A percentile compares a stretch with the other conserved stretches of the same genome.
Conservation (phyloP, 1,284 basidiomycete species). For the Athelia sp. region DNA sequence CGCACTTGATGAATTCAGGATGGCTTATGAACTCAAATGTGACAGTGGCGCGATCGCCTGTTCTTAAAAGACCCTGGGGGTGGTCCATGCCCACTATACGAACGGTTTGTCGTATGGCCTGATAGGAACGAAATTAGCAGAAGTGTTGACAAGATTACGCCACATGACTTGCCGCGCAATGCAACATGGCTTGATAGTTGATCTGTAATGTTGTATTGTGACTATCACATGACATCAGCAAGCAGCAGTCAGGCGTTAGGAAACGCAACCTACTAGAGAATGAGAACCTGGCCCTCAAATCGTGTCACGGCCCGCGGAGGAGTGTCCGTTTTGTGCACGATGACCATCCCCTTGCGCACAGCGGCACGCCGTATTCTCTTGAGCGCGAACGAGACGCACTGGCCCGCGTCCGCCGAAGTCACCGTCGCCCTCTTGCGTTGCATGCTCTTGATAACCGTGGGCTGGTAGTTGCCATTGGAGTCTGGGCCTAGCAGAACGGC, state of each 20-base stretch:
- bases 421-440: slow-evolving; percentile 93
- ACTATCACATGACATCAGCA: too few relatives aligned
- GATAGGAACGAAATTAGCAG: slow-evolving; percentile 2
- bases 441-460: slow-evolving; percentile 85
- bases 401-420: slow-evolving; percentile 84
- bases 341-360: slow-evolving; percentile 93
- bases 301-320: slow-evolving; percentile 73
- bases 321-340: slow-evolving; percentile 76
- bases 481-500: slow-evolving; percentile 88
- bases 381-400: slow-evolving; percentile 90
- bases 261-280: slow-evolving; percentile 62
- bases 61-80: slow-evolving; percentile 81
- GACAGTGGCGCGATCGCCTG: slow-evolving; percentile 87
- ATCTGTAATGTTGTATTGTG: slow-evolving; percentile 90
- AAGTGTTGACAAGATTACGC: slow-evolving; percentile 4
- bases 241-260: slow-evolving; percentile 7
- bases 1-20: slow-evolving; percentile 77
- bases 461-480: slow-evolving; percentile 84
- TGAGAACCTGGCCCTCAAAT: slow-evolving; percentile 84
- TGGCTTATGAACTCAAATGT: slow-evolving; percentile 88
- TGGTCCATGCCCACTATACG: slow-evolving; percentile 86
- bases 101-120: slow-evolving; percentile 88
- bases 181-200: slow-evolving; percentile 89
- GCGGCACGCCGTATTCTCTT: slow-evolving; percentile 83
- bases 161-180: slow-evolving; percentile 69